Base-by-base conservation (phyloP, 176 grass and related monocot species). In the Dendrocalamus sinicus region DNA sequence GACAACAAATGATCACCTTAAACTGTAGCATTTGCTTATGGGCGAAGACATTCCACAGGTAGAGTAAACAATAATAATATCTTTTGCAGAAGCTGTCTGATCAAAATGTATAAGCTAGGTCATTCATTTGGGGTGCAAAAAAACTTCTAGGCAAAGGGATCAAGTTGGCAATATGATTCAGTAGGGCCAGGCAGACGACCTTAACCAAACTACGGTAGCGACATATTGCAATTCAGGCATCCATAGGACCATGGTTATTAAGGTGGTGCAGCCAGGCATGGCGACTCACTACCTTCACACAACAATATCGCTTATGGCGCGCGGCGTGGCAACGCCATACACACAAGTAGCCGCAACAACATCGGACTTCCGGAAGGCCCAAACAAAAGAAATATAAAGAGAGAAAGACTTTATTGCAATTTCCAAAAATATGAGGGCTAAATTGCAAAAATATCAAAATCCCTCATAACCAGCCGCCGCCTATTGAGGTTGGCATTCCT, bases 21-120 rank as follows among this genome's bases (percentile, higher is more conserved):
- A 52, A 65, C 16, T 40, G 12, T 23, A 67, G 28, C 37, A 82
- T 57, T 45, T 76, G 12, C 8, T 82, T 73, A 73, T 72, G 20
- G 52, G 8, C 13, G 20, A 76, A 66, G 14, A 72, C 62, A 46
- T 14, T 63, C 32, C 76, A 50, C 22, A 79, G 9, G 67, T 45
- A 65, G 13, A 32, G 62, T 65, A 47, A 46, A 48, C 2, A 82
- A 58, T 11, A 58, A 41, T 0, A 12, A 37, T 40, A 70, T 76
- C 48, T 54, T 46, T 76, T 26, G 4, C 16, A n/a, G 8, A 35
- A 68, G 19, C 26, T 24, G n/a, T 72, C 58, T 50, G 20, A 51
- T 52, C 20, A 13, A 26, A 54, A 43, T 52, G 16, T 40, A 40
- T 37, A 82, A 54, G 54, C n/a, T 88, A 77, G 14, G 37, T 13